Base-by-base conservation (phyloP, 306 rosid species). In the Ammopiptanthus mongolicus region DNA sequence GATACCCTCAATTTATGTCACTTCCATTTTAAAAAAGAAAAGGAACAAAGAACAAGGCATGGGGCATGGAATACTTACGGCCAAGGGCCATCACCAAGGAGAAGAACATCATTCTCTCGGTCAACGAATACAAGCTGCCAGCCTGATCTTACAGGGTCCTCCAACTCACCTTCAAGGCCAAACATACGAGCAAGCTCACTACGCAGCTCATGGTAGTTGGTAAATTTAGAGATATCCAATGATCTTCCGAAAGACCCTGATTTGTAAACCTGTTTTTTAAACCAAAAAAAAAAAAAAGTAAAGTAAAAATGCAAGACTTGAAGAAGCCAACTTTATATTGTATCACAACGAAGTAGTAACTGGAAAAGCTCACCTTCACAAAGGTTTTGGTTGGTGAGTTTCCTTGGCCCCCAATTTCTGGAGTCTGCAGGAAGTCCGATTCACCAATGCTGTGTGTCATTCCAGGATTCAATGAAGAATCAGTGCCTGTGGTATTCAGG, bases 101-200 rank as follows among this genome's bases (percentile, higher is more conserved):
- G 97, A 87, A 91, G 97, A 81, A 91, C 88, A 47, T 93, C 97
- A 73, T 87, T 93, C 94, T 91, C 97, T 85, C 91, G 89, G 88
- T 91, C 98, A 69, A 93, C 96, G 57, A 93, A 91, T 86, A 93
- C 97, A 93, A 93, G 98, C 98, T 93, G 96, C 98, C 98, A 93
- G 98, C 98, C 96, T 93, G 98, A 93, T 93, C 98, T 93, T 78
- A 87, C 80, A 74, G 95, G 96, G 86, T 88, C 96, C 86, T 93
- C 98, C 87, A 93, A 76, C 79, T 90, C 90, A 63, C 95, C 90
- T 84, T 88, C 91, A 83, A 90, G 92, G 70, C 90, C 84, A 80
- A 93, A 93, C 98, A 90, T 83, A 6, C 81, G 90, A 86, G 98
- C 96, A 52, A 93, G 90, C 88, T 88, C 98, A 3, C 92, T 58